phyloP scores from a whole-genome alignment of 768 basidiomycete genomes.

The Pulveroboletus frians region DNA sequence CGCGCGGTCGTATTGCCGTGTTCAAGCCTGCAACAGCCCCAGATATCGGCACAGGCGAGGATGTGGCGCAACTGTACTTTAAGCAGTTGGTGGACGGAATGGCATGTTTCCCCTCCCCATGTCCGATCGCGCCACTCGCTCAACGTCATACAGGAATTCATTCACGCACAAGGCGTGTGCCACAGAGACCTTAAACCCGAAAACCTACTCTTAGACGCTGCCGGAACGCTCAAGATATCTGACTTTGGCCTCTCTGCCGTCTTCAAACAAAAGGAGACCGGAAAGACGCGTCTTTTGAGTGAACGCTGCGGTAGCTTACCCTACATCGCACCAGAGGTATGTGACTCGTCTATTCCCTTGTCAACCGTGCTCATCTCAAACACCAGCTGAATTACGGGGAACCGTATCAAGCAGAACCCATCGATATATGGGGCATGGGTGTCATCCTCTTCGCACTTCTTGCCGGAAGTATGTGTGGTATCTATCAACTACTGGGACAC shows the following conservation, averaged over 20 bases:
- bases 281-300: conserved; percentile 67
- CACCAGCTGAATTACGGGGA: conserved; percentile 56
- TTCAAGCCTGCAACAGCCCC: conserved; percentile 53
- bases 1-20: background rate
- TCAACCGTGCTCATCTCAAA: background rate
- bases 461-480: conserved; percentile 67
- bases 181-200: conserved; percentile 98
- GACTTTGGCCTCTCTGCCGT: conserved; percentile 95
- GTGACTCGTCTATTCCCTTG: conserved; percentile 9
- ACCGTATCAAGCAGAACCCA: conserved; percentile 84
- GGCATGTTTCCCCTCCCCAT: conserved; percentile 39
- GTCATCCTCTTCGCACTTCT: conserved; percentile 91
- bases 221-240: conserved; percentile 85
- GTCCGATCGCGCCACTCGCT: background rate
- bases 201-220: conserved; percentile 80
- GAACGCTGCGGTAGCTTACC: conserved; percentile 91
- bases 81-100: conserved; percentile 79
- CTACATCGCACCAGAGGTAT: conserved; percentile 91
- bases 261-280: conserved; percentile 76
- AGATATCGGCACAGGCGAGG: conserved; percentile 80
- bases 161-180: conserved; percentile 86
- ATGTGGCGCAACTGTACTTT: conserved; percentile 89
- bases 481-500: no score
- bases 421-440: conserved; percentile 95
- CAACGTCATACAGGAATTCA: conserved; percentile 53